A percentile compares a stretch with the other conserved stretches of the same genome.
These are phyloP conservation scores for Phytophthora kernoviae DNA, from an alignment of 352 stramenopile species.

Conservation along the genomic window DNA sequence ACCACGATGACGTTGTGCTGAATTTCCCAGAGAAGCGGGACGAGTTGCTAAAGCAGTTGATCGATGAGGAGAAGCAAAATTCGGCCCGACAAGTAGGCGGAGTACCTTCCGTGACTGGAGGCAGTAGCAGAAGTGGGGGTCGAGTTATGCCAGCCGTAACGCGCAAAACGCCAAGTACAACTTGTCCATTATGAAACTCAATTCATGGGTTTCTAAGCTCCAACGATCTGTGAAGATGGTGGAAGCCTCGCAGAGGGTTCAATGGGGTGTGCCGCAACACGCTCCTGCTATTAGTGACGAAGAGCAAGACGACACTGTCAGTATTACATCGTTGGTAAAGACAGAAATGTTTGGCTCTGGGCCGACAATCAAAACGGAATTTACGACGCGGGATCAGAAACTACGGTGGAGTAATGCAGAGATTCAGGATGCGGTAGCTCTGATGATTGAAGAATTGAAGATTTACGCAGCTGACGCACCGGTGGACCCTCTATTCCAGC, in stretches of 20 bases:
- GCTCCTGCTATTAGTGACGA: constrained; percentile 24
- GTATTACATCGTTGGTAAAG: constrained; percentile 37
- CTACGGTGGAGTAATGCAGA: constrained; percentile 59
- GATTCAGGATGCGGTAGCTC: constrained; percentile 57
- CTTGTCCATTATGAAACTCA: constrained; percentile 77
- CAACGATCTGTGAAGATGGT: constrained; percentile 80
- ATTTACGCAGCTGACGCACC: constrained; percentile 60
- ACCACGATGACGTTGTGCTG: constrained; percentile 58
- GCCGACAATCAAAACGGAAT: constrained; percentile 74
- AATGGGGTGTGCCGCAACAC: constrained; percentile 48
- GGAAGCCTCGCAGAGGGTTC: constrained; percentile 74
- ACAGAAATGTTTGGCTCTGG: constrained; percentile 60
- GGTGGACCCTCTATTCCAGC: constrained; percentile 52
- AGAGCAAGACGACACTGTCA: constrained; percentile 22
- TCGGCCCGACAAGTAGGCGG: constrained; percentile 25
- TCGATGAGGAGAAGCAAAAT: constrained; percentile 69
- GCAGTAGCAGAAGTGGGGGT: constrained; percentile 8
- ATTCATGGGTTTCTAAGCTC: constrained; percentile 72
- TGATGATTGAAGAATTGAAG: constrained; percentile 77
- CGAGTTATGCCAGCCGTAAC: constrained; percentile 54
- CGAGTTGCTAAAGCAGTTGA: constrained; percentile 62
- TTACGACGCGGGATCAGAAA: constrained; percentile 77
- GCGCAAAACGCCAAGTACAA: constrained; percentile 79
- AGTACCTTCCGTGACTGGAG: background rate
- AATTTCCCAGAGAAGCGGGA: constrained; percentile 79